Evolutionary conservation across 2,329 filamentous ascomycete genomes (phyloP).

Genomic region (Aspergillus fumigatus): DNA sequence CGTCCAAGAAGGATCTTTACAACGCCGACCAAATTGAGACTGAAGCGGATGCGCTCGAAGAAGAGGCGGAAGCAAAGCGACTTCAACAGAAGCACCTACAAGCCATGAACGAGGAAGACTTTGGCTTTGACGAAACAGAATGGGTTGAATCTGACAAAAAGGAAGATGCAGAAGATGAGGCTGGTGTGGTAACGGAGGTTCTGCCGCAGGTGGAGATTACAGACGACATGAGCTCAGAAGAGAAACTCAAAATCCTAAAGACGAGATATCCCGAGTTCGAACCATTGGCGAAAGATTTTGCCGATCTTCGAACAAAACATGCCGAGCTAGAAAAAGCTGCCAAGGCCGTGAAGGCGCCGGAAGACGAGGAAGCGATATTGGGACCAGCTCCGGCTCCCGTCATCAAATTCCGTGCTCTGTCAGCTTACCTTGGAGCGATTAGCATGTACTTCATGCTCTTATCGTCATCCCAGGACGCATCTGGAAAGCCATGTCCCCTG

Average conservation of each 20-base stretch:
- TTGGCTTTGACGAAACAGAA: constrained; percentile 84
- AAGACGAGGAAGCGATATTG: constrained; percentile 33
- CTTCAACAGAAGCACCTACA: constrained; percentile 87
- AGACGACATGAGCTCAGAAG: constrained; percentile 69
- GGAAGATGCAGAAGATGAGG: constrained; percentile 43
- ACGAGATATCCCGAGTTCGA: constrained; percentile 90
- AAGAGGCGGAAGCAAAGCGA: constrained; percentile 83
- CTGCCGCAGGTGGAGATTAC: constrained; percentile 78
- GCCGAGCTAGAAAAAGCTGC: constrained; percentile 58
- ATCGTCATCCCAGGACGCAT: constrained; percentile 66
- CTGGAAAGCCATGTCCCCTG: constrained; percentile 55
- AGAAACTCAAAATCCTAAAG: constrained; percentile 70
- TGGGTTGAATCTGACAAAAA: constrained; percentile 62
- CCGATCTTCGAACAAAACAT: constrained; percentile 60
- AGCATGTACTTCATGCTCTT: constrained; percentile 93
- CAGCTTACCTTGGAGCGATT: constrained; percentile 79
- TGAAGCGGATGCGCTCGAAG: constrained; percentile 73
- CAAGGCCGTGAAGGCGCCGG: constrained; percentile 49
- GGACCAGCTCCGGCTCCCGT: constrained; percentile 50
- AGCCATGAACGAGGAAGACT: constrained; percentile 86
- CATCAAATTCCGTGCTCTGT: constrained; percentile 73
- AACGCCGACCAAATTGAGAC: constrained; percentile 73
- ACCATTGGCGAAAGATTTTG: constrained; percentile 73
- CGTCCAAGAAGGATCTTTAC: constrained; percentile 87
- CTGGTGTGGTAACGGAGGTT: constrained; percentile 73